phyloP scores from a whole-genome alignment of 768 basidiomycete genomes.

The Clavaria fumosa region DNA sequence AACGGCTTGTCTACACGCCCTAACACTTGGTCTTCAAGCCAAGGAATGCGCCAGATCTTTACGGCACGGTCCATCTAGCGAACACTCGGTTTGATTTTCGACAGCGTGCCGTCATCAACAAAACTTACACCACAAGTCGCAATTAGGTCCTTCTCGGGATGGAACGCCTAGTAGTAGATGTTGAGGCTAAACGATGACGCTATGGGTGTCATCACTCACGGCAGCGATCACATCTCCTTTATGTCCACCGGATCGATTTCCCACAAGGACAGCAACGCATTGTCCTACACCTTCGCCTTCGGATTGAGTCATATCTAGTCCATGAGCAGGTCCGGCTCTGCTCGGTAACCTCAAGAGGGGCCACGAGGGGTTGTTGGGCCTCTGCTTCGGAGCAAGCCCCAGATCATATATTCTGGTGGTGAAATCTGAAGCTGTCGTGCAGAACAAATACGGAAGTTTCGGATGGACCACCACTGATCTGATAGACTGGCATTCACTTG shows the following conservation, averaged over 20 bases:
- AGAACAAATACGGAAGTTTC: conserved; percentile 37
- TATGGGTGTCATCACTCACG: conserved; percentile 22
- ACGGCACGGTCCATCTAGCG: conserved; percentile 53
- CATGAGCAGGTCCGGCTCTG: conserved; percentile 53
- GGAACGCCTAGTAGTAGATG: conserved; percentile 56
- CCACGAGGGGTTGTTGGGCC: conserved; percentile 43
- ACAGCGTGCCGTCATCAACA: conserved; percentile 3
- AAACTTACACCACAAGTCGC: conserved; percentile 62
- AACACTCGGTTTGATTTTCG: background rate
- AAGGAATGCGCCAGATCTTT: conserved; percentile 58
- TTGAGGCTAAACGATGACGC: background rate
- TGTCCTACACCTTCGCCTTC: conserved; percentile 51
- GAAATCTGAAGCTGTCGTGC: conserved; percentile 60
- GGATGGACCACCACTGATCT: conserved; percentile 58
- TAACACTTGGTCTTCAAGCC: conserved; percentile 21
- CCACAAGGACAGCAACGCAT: conserved; percentile 50
- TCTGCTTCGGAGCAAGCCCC: conserved; percentile 18
- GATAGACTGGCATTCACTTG: conserved; percentile 28
- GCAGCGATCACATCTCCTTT: conserved; percentile 51
- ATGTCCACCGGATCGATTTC: conserved; percentile 63
- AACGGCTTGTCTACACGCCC: conserved; percentile 61
- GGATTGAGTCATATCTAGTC: conserved; percentile 38
- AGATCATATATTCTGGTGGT: conserved; percentile 60
- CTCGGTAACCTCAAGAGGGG: conserved; percentile 32
- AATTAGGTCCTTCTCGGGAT: conserved; percentile 44